Evolutionary conservation across 768 basidiomycete genomes (phyloP), one percentile per base, ranked within the genome.

Genomic region (Mycena sanguinolenta): DNA sequence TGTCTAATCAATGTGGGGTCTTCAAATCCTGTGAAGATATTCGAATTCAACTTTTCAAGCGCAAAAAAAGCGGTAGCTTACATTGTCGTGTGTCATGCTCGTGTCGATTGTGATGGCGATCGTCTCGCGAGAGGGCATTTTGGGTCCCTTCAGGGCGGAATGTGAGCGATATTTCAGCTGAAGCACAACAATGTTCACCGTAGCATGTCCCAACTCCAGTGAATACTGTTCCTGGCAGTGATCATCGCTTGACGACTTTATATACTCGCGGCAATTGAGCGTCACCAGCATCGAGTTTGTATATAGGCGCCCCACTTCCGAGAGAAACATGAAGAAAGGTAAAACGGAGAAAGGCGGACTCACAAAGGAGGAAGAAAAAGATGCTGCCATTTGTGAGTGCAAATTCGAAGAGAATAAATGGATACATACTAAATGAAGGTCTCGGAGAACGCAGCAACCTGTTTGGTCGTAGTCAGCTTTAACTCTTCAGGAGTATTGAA

Each of bases 201-300:
- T 38, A 38, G 36, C 36, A 14, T 14, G 36, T 38, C 36, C 36
- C 36, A 14, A 38, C 6, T 71, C 70, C 4, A 72, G 53, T 7
- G 70, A 72, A 49, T 67, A 72, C 1, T 72, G 70, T 25, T 72
- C 70, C 38, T 34, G 55, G 55, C 53, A 32, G 14, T 28, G 17
- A 32, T 23, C 7, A 8, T 57, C 55, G n/a, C 34, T 57, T 13
- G 34, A 8, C 19, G 55, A 36, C 55, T 36, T 57, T 49, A 72
- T 72, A 19, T 72, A 72, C 13, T 69, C 72, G 44, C 72, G 16
- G 4, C 60, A 70, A 54, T 73, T 73, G 57, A 73, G 72, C 10
- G 67, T 69, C 4, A 73, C 72, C n/a, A 73, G 55, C 13, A 73
- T n/a, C 25, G 68, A 69, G 50, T 73, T 73, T 44, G 72, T 69